phyloP scores from a whole-genome alignment of 1,284 basidiomycete genomes.

The Ustilago hordei region DNA sequence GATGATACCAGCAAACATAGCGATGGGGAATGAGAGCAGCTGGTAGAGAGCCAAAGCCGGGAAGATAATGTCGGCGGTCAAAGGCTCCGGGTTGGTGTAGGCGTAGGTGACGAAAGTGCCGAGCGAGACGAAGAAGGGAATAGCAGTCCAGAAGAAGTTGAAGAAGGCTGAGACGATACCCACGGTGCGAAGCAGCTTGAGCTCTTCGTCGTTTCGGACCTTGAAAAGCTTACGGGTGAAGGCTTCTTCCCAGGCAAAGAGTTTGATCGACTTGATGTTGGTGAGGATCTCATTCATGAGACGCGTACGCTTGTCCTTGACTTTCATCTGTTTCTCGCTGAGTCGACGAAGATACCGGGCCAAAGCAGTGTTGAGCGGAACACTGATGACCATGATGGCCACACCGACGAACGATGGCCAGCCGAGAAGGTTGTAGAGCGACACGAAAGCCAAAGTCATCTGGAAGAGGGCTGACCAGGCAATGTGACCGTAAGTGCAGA shows the following conservation, averaged over 20 bases:
- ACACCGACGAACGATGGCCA: conserved; percentile 84
- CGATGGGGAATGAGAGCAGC: conserved; percentile 79
- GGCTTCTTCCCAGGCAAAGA: conserved; percentile 63
- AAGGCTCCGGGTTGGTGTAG: conserved; percentile 75
- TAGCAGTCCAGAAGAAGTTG: conserved; percentile 77
- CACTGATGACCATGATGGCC: conserved; percentile 78
- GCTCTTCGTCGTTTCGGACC: conserved; percentile 78
- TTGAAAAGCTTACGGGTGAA: conserved; percentile 76
- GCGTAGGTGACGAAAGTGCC: conserved; percentile 86
- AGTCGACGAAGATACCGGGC: conserved; percentile 82
- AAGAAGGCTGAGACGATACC: conserved; percentile 80
- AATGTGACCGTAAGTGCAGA: conserved; percentile 81
- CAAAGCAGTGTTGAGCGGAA: conserved; percentile 78
- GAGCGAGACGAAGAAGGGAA: conserved; percentile 85
- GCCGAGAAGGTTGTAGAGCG: conserved; percentile 80
- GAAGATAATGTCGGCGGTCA: conserved; percentile 75
- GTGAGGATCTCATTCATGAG: conserved; percentile 67
- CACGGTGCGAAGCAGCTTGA: conserved; percentile 81
- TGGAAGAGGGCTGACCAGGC: conserved; percentile 78
- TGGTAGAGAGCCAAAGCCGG: conserved; percentile 67
- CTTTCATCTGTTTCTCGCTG: conserved; percentile 84
- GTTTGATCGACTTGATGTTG: conserved; percentile 68
- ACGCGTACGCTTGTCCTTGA: conserved; percentile 79
- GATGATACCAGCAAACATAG: conserved; percentile 73
- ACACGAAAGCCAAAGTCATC: conserved; percentile 72